Conservation (phyloP, 768 basidiomycete species). For the Sarcodon aspratus region DNA sequence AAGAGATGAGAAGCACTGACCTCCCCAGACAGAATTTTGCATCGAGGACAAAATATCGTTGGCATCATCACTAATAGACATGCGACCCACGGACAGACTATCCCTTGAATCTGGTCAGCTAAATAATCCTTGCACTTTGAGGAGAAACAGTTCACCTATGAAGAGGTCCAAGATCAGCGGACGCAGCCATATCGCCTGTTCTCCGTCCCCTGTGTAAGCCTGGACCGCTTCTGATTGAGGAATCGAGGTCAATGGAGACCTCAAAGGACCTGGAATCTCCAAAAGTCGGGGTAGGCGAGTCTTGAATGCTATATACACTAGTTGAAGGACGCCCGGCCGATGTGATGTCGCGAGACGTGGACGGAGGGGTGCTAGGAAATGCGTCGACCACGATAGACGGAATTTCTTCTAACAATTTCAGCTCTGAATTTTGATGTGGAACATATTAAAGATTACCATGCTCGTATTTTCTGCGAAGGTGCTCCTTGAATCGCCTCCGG, state of each 20-base stretch:
- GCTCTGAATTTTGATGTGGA: not conserved
- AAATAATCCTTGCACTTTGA: not conserved
- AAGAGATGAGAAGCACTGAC: slow-evolving; percentile 24
- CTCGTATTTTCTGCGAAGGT: slow-evolving; percentile 4
- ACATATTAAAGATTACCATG: not conserved
- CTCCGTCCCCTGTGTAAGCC: slow-evolving; percentile 46
- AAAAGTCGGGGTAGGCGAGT: slow-evolving; percentile 27
- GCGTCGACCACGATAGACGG: slow-evolving; percentile 62
- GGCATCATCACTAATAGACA: slow-evolving; percentile 21
- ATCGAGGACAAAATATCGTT: slow-evolving; percentile 41
- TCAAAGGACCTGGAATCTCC: slow-evolving; percentile 27
- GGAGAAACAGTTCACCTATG: slow-evolving; percentile 35
- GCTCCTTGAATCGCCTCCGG: slow-evolving; percentile 54
- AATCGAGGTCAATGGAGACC: slow-evolving; percentile 33
- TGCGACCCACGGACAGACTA: slow-evolving; percentile 11
- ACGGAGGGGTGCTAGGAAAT: slow-evolving; percentile 36
- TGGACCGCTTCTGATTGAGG: slow-evolving; percentile 20
- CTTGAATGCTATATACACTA: slow-evolving; percentile 9
- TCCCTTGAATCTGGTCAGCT: slow-evolving; percentile 7
- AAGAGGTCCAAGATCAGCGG: slow-evolving; percentile 39
- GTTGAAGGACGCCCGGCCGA: slow-evolving; percentile 17
- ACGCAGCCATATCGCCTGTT: slow-evolving; percentile 47
- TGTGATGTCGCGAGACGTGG: slow-evolving; percentile 44
- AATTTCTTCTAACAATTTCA: slow-evolving; percentile 32
- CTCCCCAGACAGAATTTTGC: slow-evolving; percentile 63